A percentile compares a stretch with the other conserved stretches of the same genome.
phyloP scores from a whole-genome alignment of 2,329 filamentous ascomycete genomes.

The Talaromyces sp. region DNA sequence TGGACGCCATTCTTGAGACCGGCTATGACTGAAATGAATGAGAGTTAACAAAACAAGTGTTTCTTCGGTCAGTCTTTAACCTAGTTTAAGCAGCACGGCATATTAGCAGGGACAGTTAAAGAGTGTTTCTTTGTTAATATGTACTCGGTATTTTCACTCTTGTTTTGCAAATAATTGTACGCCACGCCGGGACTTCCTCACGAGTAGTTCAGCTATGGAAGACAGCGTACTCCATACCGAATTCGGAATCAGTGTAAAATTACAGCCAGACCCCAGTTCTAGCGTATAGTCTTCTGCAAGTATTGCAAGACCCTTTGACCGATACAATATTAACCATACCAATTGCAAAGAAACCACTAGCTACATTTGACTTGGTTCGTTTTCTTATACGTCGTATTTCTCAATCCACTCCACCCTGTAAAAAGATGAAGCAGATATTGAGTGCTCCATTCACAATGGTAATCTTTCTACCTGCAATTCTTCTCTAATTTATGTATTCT shows the following conservation, averaged over 20 bases:
- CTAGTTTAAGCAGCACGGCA: background rate
- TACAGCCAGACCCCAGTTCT: background rate
- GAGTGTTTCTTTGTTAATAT: background rate
- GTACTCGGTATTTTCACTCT: background rate
- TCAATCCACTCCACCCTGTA: background rate
- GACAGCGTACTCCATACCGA: constrained; percentile 2
- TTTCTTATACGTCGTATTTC: background rate
- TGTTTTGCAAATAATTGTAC: background rate
- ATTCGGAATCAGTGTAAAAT: background rate
- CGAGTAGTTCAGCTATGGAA: background rate
- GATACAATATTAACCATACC: background rate
- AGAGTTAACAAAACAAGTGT: background rate
- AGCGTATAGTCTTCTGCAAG: background rate
- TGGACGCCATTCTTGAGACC: constrained; percentile 8
- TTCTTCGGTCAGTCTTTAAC: background rate
- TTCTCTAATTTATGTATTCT: background rate
- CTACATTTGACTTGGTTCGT: background rate
- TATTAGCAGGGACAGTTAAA: background rate
- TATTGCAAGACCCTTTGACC: background rate
- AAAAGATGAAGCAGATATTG: background rate
- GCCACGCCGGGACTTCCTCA: background rate
- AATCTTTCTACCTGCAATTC: background rate
- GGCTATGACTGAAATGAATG: constrained; percentile 9
- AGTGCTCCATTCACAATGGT: background rate
- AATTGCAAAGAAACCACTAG: background rate